Base-by-base conservation (phyloP, 768 basidiomycete genomes). In the Leccinum barrowsii region DNA sequence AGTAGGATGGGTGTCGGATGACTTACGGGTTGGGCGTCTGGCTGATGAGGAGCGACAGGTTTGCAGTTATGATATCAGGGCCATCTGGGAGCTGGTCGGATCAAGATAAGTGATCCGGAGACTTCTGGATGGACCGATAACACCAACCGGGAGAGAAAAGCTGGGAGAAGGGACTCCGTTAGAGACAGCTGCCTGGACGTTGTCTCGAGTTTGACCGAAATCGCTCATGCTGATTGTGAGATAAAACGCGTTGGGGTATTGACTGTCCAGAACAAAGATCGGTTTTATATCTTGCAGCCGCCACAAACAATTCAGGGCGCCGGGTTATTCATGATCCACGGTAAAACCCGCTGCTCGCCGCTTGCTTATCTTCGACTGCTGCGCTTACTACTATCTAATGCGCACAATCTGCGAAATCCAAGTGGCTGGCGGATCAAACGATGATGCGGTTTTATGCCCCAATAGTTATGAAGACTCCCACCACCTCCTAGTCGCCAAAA, bases 51-150 rank as follows among this genome's bases (percentile, higher is more conserved):
- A 76, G 74, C 54, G 77, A 62, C 35, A 80, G 56, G 62, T 83
- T 84, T 30, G 71, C 70, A 0, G 83, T 85, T 56, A 85, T 76
- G 58, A 73, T 74, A 19, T 83, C 83, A 2, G 80, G 73, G 24
- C 63, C 74, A 52, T 82, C 77, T 35, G 82, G 82, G 34, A 76
- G 72, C 82, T 84, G 48, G 24, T 28, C 50, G 21, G 57, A 58
- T 57, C 37, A 32, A 30, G 13, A 50, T 64, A 13, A 59, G 59
- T 19, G 19, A 11, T 28, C 15, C 28, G 4, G 37, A 26, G 15
- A 37, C 21, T 11, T 13, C 2, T 19, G 6, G 2, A 6, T 28
- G 26, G 21, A 0, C 10, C 17, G 46, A 37, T 24, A 37, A 2
- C 5, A 46, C 78, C 50, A 63, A 81, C 80, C 42, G 77, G 80